Evolutionary conservation across 2,329 filamentous ascomycete species (phyloP), one percentile per base, ranked within the genome.

Genomic region (Hymenoscyphus infarciens): DNA sequence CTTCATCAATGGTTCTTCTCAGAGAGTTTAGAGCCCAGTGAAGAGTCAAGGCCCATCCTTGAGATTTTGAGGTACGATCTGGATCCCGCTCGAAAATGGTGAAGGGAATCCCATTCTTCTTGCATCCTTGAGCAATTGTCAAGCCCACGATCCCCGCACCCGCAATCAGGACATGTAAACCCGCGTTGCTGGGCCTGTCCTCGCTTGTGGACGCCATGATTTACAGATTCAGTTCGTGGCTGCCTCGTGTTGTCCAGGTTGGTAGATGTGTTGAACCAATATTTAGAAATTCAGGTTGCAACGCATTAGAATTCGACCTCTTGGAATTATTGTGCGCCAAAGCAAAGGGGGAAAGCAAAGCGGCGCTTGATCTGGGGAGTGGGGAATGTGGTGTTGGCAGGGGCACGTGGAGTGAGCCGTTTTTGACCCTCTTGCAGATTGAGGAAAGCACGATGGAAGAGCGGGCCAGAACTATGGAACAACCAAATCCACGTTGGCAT

Each of bases 11-110:
- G 19, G 35, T 57, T 57, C 56, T 15, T 15, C 56, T 42, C 22
- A 57, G 16, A 25, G 33, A 57, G 29, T 38, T 57, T 22, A 57
- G 25, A 29, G 33, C 45, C 56, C 56, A 39, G 25, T 39, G 56
- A 16, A 57, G 35, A 8, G 35, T 57, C 15, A 57, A 27, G 6
- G 56, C 56, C 56, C 56, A 57, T 7, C 56, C 56, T 57, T 57
- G 56, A 16, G 35, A 33, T 42, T 42, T 57, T 16, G 56, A 57
- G 22, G n/a, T 29, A 57, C 56, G 73, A 2, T 75, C 78, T 13
- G 74, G 72, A 65, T 82, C 80, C n/a, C 78, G 75, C 68, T 79
- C 77, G 65, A 75, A 79, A 38, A 79, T 68, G 4, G 69, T 63
- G 67, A 77, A 78, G 1, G 76, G 76, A n/a, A 78, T 77, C 0